A percentile compares a stretch with the other conserved stretches of the same genome.
Evolutionary conservation across 129 eudicot genomes (phyloP).

Genomic region (Tanacetum coccineum): DNA sequence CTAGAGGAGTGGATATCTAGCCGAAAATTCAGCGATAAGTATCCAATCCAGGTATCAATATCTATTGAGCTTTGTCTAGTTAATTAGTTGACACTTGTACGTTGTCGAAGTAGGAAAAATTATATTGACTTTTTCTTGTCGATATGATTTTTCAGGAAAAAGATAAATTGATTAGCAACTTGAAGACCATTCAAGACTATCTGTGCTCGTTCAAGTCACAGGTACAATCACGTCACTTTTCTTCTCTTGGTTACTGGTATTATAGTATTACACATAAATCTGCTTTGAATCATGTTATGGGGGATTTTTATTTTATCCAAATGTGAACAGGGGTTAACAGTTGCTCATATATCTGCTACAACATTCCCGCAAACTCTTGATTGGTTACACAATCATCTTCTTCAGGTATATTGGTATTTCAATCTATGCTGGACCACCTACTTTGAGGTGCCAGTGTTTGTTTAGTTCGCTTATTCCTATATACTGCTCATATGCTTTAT

Average conservation of each 20-base stretch:
- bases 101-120: neutral
- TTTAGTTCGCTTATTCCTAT: neutral
- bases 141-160: slow-evolving; percentile 53
- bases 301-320: slow-evolving; percentile 6
- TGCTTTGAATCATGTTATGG: neutral
- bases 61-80: slow-evolving; percentile 3
- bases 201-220: slow-evolving; percentile 91
- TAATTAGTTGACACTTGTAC: slow-evolving; percentile 9
- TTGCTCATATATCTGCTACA: slow-evolving; percentile 90
- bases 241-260: neutral
- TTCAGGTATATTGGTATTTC: slow-evolving; percentile 57
- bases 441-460: neutral
- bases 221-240: slow-evolving; percentile 35
- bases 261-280: slow-evolving; percentile 8
- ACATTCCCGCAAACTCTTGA: slow-evolving; percentile 96
- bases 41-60: slow-evolving; percentile 51
- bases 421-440: slow-evolving; percentile 4
- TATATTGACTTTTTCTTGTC: neutral
- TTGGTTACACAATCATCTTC: slow-evolving; percentile 94
- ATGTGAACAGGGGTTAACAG: slow-evolving; percentile 68
- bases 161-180: slow-evolving; percentile 69
- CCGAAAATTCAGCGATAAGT: slow-evolving; percentile 66
- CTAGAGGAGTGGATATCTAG: slow-evolving; percentile 94
- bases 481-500: neutral
- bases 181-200: slow-evolving; percentile 88